Base-by-base conservation (phyloP, 768 basidiomycete genomes). In the Naganishia antarctica region DNA sequence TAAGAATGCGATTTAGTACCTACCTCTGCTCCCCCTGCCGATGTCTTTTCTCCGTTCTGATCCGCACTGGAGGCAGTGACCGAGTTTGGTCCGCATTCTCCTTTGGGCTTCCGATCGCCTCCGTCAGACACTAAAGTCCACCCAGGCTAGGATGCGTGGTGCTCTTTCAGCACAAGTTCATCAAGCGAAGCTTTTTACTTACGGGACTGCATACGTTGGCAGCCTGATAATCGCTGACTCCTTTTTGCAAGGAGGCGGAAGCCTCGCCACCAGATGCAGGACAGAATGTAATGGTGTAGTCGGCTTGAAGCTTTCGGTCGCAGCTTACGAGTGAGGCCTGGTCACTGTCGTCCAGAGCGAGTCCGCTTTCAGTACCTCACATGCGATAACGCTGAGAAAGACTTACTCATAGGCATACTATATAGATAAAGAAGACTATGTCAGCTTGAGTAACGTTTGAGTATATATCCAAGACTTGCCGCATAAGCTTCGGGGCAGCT, bases 231-330 rank as follows among this genome's bases (percentile, higher is more conserved):
- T n/a, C n/a, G n/a, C n/a, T n/a, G n/a, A n/a, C n/a, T n/a, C n/a
- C n/a, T n/a, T n/a, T n/a, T n/a, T n/a, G n/a, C n/a, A n/a, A n/a
- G n/a, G n/a, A n/a, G n/a, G n/a, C n/a, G n/a, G n/a, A n/a, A n/a
- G n/a, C n/a, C n/a, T n/a, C n/a, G n/a, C n/a, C n/a, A n/a, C n/a
- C n/a, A n/a, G n/a, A n/a, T 37, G 16, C 31, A 18, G 53, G 53
- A 40, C 53, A 57, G 23, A 57, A 57, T 11, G 53, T 57, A 29
- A 57, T 57, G 32, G 32, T 37, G n/a, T 57, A 57, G 23, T 57
- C 53, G 15, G 53, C 18, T 51, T 51, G 50, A 8, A 31, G 28
- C 50, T n/a, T 51, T 31, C 3, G 7, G 31, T 31, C 50, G 23
- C 53, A 57, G n/a, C n/a, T 26, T 6, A 23, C 34, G 2, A 57